phyloP scores from a whole-genome alignment of 352 stramenopile genomes.

The Phytophthora multivora region DNA sequence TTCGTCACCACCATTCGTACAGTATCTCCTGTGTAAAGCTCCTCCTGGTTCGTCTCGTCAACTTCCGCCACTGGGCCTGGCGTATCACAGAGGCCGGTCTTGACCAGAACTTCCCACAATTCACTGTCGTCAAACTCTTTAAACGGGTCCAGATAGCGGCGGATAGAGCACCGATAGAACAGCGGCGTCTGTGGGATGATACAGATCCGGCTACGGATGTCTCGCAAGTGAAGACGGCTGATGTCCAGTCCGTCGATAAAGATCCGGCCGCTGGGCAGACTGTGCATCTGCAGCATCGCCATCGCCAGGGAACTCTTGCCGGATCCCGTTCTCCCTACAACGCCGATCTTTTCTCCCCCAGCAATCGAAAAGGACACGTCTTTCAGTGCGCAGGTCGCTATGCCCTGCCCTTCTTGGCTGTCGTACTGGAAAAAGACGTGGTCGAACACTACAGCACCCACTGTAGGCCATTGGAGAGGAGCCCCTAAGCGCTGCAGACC shows the following conservation, averaged over 20 bases:
- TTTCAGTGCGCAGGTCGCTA: conserved; percentile 42
- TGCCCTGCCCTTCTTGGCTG: conserved; percentile 37
- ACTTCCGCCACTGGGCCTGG: conserved; percentile 49
- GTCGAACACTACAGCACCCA: conserved; percentile 79
- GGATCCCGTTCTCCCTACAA: conserved; percentile 62
- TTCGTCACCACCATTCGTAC: conserved; percentile 26
- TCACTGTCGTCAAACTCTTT: conserved; percentile 67
- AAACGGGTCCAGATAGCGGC: conserved; percentile 94
- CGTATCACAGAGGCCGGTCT: conserved; percentile 65
- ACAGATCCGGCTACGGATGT: conserved; percentile 51
- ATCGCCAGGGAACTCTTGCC: conserved; percentile 66
- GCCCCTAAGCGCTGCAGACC: conserved; percentile 6
- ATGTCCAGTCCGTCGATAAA: conserved; percentile 92
- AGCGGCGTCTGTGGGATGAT: conserved; percentile 92
- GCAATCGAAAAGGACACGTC: conserved; percentile 53
- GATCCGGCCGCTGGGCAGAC: conserved; percentile 62
- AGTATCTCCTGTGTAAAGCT: conserved; percentile 35
- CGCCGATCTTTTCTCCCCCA: conserved; percentile 54
- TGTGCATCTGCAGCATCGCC: conserved; percentile 58
- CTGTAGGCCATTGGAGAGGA: conserved; percentile 59
- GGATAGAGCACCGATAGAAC: conserved; percentile 90
- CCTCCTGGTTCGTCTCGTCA: conserved; percentile 48
- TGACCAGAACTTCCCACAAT: conserved; percentile 53
- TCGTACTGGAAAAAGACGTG: conserved; percentile 87
- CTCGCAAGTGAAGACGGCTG: conserved; percentile 39